phyloP scores from a whole-genome alignment of 257 asterid species.

The Eucommia ulmoides region DNA sequence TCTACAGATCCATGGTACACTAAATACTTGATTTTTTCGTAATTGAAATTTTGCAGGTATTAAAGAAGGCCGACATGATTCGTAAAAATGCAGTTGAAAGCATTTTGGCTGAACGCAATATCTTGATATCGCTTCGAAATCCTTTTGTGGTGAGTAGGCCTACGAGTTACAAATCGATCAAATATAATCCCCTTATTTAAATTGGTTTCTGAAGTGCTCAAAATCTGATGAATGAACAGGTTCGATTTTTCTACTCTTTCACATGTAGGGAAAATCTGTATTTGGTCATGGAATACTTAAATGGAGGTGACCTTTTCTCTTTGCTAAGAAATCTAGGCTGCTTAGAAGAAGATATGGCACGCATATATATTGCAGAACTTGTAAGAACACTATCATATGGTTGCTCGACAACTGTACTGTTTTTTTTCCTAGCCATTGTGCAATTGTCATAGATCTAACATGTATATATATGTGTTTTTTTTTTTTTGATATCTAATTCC shows the following conservation, averaged over 20 bases:
- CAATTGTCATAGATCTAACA: no score
- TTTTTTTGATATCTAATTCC: constrained; percentile 11
- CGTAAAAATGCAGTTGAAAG: constrained; percentile 94
- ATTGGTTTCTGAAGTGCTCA: constrained; percentile 6
- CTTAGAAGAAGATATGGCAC: constrained; percentile 91
- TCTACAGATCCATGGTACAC: no score
- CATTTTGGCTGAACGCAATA: constrained; percentile 95
- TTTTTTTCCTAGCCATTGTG: no score
- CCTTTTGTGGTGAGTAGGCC: constrained; percentile 89
- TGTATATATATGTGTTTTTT: no score
- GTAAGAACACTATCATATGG: constrained; percentile 49
- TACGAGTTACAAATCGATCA: not conserved
- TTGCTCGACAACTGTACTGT: no score
- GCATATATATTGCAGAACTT: constrained; percentile 90
- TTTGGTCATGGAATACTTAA: constrained; percentile 95
- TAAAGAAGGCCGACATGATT: constrained; percentile 92
- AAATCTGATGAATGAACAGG: constrained; percentile 65
- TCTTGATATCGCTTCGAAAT: constrained; percentile 90
- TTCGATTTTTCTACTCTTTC: constrained; percentile 99
- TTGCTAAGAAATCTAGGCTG: constrained; percentile 83
- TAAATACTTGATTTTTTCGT: no score
- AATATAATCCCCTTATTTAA: not conserved
- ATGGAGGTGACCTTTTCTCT: constrained; percentile 97
- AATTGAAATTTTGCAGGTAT: constrained; percentile 42
- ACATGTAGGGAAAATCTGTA: constrained; percentile 99